Percentiles rank a stretch among this genome's conserved stretches.
Evolutionary conservation across 2,329 filamentous ascomycete genomes (phyloP).

Genomic region (Sarocladium strictum): DNA sequence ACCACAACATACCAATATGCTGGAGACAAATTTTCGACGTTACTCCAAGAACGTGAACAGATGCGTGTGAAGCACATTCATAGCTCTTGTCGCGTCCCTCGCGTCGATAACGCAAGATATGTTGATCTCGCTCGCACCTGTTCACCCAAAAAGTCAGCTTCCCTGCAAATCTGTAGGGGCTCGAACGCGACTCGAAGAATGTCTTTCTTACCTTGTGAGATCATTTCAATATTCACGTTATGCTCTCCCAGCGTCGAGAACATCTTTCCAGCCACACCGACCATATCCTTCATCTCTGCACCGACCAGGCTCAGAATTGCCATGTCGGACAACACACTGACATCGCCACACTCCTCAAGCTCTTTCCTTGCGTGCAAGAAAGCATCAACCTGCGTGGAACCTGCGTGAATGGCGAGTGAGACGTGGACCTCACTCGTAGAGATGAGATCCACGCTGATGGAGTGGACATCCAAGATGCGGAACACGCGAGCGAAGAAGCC

Average conservation of each 20-base stretch:
- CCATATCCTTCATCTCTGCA: slow-evolving; percentile 96
- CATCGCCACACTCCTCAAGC: slow-evolving; percentile 75
- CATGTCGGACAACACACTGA: slow-evolving; percentile 88
- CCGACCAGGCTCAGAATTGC: slow-evolving; percentile 93
- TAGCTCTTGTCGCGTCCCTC: slow-evolving; percentile 80
- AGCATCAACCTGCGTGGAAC: slow-evolving; percentile 55
- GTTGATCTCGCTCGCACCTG: slow-evolving; percentile 97
- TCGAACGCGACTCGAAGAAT: neutral
- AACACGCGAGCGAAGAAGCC: slow-evolving; percentile 96
- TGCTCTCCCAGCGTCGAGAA: slow-evolving; percentile 91
- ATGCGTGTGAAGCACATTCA: slow-evolving; percentile 95
- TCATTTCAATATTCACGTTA: slow-evolving; percentile 98
- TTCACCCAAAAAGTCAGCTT: slow-evolving; percentile 10
- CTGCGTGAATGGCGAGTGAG: slow-evolving; percentile 90
- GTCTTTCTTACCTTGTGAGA: slow-evolving; percentile 73
- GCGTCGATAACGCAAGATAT: slow-evolving; percentile 97
- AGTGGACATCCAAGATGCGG: slow-evolving; percentile 78
- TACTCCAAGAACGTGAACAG: slow-evolving; percentile 92
- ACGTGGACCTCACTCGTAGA: slow-evolving; percentile 96
- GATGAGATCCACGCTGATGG: slow-evolving; percentile 90
- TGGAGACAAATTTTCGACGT: slow-evolving; percentile 1
- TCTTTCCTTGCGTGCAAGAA: slow-evolving; percentile 65
- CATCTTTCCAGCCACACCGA: slow-evolving; percentile 88
- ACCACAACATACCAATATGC: neutral
- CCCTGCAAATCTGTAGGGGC: neutral